A percentile compares a stretch with the other conserved stretches of the same genome.
phyloP scores from a whole-genome alignment of 768 basidiomycete genomes.

The Chiua virens region DNA sequence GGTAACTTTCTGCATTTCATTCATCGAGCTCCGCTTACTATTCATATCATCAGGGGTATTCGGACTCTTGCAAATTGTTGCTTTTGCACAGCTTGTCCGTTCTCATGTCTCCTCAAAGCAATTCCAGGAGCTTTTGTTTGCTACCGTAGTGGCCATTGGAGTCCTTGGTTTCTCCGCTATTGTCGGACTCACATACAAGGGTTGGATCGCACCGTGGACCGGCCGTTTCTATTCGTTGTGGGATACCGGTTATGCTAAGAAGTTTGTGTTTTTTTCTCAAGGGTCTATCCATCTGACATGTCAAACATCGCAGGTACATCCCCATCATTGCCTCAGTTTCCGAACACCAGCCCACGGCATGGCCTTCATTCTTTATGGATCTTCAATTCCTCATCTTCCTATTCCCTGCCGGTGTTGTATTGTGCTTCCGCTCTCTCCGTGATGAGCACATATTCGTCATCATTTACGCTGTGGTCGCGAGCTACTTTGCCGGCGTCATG shows the following conservation, averaged over 20 bases:
- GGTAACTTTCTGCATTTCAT: conserved; percentile 45
- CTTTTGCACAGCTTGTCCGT: conserved; percentile 87
- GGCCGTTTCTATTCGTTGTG: conserved; percentile 98
- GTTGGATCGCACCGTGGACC: conserved; percentile 99
- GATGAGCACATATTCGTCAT: conserved; percentile 99
- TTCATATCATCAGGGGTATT: conserved; percentile 70
- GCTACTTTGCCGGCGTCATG: conserved; percentile 99
- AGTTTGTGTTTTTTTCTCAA: conserved; percentile 48
- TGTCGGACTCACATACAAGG: conserved; percentile 82
- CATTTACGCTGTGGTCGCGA: conserved; percentile 93
- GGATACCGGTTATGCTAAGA: conserved; percentile 99
- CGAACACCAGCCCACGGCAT: conserved; percentile 98
- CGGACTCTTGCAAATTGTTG: conserved; percentile 92
- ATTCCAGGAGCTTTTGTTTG: conserved; percentile 79
- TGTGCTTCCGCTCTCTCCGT: conserved; percentile 91
- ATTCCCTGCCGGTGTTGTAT: conserved; percentile 93
- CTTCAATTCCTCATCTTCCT: conserved; percentile 96
- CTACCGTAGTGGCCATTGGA: conserved; percentile 67
- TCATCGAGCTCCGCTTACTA: conserved; percentile 2
- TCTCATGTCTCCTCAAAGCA: conserved; percentile 89
- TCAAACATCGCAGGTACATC: conserved; percentile 61
- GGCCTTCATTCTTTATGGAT: conserved; percentile 99
- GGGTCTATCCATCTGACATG: neutral
- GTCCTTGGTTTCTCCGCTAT: conserved; percentile 72
- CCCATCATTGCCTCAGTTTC: conserved; percentile 99